Percentiles rank a stretch among this genome's conserved stretches.
Evolutionary conservation across 495 filamentous ascomycete genomes (phyloP).

Genomic region (Pseudoneurospora amorphoporcata): DNA sequence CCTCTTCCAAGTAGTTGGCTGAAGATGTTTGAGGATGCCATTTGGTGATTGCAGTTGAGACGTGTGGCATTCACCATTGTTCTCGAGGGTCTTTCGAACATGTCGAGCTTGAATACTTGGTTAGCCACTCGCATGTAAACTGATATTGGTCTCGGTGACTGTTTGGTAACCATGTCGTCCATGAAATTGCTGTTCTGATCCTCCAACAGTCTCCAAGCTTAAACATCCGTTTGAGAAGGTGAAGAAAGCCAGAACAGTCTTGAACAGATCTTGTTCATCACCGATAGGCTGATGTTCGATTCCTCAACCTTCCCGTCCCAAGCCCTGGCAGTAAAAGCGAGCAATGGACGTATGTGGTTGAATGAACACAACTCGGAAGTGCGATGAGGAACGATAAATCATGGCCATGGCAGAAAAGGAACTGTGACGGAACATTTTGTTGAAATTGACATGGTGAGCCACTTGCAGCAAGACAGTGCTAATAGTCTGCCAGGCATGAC

Average conservation of each 20-base stretch:
- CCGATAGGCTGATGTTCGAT: not conserved
- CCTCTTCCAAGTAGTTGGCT: not conserved
- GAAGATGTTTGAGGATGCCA: not conserved
- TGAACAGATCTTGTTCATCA: not conserved
- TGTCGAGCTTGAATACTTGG: not conserved
- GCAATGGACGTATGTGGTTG: not conserved
- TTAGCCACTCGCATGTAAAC: not conserved
- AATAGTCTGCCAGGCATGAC: not conserved
- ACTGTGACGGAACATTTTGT: not conserved
- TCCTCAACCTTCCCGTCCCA: not conserved
- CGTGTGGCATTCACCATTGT: not conserved
- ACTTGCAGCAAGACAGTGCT: not conserved
- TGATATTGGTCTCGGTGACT: not conserved
- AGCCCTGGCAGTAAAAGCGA: not conserved
- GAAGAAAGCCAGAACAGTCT: not conserved
- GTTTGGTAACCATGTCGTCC: not conserved
- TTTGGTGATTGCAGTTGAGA: not conserved
- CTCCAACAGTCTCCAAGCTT: not conserved
- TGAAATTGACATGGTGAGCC: not conserved
- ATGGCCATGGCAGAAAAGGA: not conserved
- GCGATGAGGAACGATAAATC: not conserved
- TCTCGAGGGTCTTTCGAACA: not conserved
- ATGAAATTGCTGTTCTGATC: not conserved
- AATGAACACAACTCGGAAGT: not conserved
- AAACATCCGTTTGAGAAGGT: not conserved